Conservation (phyloP, 2,329 filamentous ascomycete species). For the Arthrobotrys sinensis region DNA sequence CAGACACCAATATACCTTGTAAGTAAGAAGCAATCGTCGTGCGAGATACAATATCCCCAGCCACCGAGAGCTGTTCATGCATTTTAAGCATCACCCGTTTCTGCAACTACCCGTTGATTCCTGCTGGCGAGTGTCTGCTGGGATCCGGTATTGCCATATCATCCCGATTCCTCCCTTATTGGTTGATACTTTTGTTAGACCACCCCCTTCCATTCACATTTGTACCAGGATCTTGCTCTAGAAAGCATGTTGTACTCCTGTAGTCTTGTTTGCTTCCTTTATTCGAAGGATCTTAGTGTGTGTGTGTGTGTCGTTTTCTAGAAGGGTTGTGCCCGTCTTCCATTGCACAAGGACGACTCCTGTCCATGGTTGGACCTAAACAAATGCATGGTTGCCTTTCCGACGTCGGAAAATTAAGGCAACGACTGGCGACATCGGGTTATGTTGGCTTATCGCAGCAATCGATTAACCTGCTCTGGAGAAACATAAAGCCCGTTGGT, state of each 20-base stretch:
- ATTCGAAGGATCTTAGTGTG: constrained; percentile 33
- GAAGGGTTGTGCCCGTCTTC: constrained; percentile 51
- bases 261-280: constrained; percentile 41
- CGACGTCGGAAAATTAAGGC: constrained; percentile 34
- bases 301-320: constrained; percentile 40
- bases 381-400: constrained; percentile 12
- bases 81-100: constrained; percentile 22
- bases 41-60: constrained; percentile 22
- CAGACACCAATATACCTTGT: constrained; percentile 31
- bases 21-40: constrained; percentile 39
- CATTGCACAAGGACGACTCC: constrained; percentile 44
- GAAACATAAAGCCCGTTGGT: constrained; percentile 36
- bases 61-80: constrained; percentile 26
- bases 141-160: constrained; percentile 1
- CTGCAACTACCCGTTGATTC: constrained; percentile 45
- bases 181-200: neutral
- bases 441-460: constrained; percentile 26
- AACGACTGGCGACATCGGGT: constrained; percentile 38
- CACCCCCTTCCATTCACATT: constrained; percentile 27
- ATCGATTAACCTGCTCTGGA: constrained; percentile 27
- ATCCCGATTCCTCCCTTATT: neutral
- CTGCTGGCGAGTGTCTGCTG: constrained; percentile 25
- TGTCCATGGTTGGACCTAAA: constrained; percentile 20
- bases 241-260: constrained; percentile 22
- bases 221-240: constrained; percentile 7